A percentile compares a stretch with the other conserved stretches of the same genome.
phyloP scores from a whole-genome alignment of 2,329 filamentous ascomycete species.

The Epichloe bromicola region DNA sequence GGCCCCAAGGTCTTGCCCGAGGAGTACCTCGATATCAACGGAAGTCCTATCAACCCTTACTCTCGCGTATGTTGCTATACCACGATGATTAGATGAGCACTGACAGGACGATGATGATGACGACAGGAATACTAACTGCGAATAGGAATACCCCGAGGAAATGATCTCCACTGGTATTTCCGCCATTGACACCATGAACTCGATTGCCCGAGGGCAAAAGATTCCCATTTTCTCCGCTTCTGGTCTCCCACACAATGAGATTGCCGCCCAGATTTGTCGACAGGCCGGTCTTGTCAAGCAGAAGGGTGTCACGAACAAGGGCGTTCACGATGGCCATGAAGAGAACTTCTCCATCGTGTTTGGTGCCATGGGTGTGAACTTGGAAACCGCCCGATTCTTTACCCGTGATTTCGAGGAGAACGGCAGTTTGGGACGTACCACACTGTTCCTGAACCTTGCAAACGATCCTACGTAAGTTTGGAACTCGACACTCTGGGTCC shows the following conservation, averaged over 20 bases:
- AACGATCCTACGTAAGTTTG: slow-evolving; percentile 85
- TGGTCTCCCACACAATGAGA: slow-evolving; percentile 98
- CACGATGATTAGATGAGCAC: background rate
- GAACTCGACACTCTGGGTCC: background rate
- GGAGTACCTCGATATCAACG: slow-evolving; percentile 98
- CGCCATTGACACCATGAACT: slow-evolving; percentile 97
- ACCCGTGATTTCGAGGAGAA: slow-evolving; percentile 98
- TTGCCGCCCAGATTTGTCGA: slow-evolving; percentile 95
- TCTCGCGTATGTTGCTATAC: slow-evolving; percentile 51
- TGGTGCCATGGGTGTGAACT: slow-evolving; percentile 98
- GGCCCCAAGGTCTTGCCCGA: slow-evolving; percentile 95
- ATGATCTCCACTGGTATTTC: slow-evolving; percentile 99
- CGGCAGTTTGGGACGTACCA: slow-evolving; percentile 92
- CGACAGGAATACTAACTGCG: slow-evolving; percentile 8
- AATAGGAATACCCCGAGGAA: slow-evolving; percentile 91
- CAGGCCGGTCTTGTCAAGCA: slow-evolving; percentile 84
- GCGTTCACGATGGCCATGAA: slow-evolving; percentile 88
- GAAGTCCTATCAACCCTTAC: slow-evolving; percentile 96
- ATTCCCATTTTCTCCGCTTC: slow-evolving; percentile 98
- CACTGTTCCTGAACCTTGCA: slow-evolving; percentile 96
- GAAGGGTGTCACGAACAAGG: slow-evolving; percentile 74
- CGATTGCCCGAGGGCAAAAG: slow-evolving; percentile 96
- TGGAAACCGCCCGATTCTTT: slow-evolving; percentile 98
- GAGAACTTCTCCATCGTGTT: slow-evolving; percentile 99
- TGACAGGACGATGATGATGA: background rate